Base-by-base conservation (phyloP, 2,329 filamentous ascomycete species). In the Drechslerella coelobrocha region DNA sequence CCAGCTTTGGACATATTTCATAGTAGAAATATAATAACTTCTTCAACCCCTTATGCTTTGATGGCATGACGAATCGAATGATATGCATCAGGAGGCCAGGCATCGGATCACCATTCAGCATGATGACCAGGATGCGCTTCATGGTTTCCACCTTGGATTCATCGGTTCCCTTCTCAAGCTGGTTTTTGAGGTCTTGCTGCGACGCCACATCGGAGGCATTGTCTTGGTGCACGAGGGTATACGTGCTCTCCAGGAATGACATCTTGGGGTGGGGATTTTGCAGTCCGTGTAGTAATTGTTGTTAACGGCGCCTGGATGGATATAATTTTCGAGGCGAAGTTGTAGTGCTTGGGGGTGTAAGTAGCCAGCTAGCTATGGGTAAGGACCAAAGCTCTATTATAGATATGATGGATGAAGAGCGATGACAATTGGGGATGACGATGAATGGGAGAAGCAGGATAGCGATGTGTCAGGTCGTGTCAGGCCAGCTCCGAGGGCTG, bases 11-110 rank as follows among this genome's bases (percentile, higher is more conserved):
- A 80, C 94, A 97, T 79, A 97, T 94, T 82, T 99, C 94, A 79
- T 97, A 97, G 83, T 99, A 99, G 80, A 99, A 94, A 82, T 99
- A 99, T 61, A 99, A 86, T 72, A 99, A 85, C 83, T 99, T 99
- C 86, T 99, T 99, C 77, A 99, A 83, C 43, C 89, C 83, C 83
- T 99, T 99, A 81, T 90, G 91, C 83, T 95, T 97, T 73, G 92
- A 96, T 12, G 94, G 94, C 94, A 99, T 99, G 76, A 99, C 92
- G 79, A 99, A 99, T 79, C 94, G 91, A 80, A 99, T 99, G 78
- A 99, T 99, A 82, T 97, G 94, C 94, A 99, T 99, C 76, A 99
- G 87, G 19, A 99, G 84, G 75, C 92, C 88, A 24, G 92, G 89
- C 89, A 99, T 94, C 41, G 94, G 88, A 78, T 99, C 93, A 75